phyloP scores from a whole-genome alignment of 2,329 filamentous ascomycete genomes.

The Neospermospora avenae region DNA sequence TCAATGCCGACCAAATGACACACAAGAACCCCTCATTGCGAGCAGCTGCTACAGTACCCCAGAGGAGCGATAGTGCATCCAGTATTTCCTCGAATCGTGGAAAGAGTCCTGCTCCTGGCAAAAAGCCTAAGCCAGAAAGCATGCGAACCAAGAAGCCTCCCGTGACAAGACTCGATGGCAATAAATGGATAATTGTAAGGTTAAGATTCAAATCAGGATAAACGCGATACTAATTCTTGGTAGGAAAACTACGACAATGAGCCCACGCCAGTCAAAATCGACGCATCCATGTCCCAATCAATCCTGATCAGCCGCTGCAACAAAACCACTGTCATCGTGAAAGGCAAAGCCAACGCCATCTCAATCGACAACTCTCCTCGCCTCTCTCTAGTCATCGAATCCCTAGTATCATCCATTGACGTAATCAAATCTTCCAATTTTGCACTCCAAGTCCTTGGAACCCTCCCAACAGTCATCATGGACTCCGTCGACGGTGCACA shows the following conservation, averaged over 20 bases:
- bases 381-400: conserved; percentile 83
- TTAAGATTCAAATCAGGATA: neutral
- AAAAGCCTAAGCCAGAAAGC: conserved; percentile 81
- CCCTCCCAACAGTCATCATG: conserved; percentile 80
- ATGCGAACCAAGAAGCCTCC: conserved; percentile 81
- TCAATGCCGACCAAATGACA: conserved; percentile 94
- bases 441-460: conserved; percentile 85
- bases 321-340: conserved; percentile 84
- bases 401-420: conserved; percentile 85
- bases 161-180: conserved; percentile 76
- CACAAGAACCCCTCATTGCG: conserved; percentile 94
- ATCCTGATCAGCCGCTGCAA: conserved; percentile 90
- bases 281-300: conserved; percentile 80
- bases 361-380: conserved; percentile 87
- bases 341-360: conserved; percentile 95
- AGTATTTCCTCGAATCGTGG: conserved; percentile 54
- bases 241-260: conserved; percentile 89
- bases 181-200: conserved; percentile 86
- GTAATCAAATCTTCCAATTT: conserved; percentile 95
- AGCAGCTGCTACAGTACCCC: conserved; percentile 65
- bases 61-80: conserved; percentile 49
- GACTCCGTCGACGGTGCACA: conserved; percentile 91
- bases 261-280: conserved; percentile 69
- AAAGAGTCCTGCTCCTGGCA: conserved; percentile 85
- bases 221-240: conserved; percentile 13